Percentiles rank a stretch among this genome's conserved stretches.
Evolutionary conservation across 805 yeast genomes (phyloP).

Genomic region (Candida alai): DNA sequence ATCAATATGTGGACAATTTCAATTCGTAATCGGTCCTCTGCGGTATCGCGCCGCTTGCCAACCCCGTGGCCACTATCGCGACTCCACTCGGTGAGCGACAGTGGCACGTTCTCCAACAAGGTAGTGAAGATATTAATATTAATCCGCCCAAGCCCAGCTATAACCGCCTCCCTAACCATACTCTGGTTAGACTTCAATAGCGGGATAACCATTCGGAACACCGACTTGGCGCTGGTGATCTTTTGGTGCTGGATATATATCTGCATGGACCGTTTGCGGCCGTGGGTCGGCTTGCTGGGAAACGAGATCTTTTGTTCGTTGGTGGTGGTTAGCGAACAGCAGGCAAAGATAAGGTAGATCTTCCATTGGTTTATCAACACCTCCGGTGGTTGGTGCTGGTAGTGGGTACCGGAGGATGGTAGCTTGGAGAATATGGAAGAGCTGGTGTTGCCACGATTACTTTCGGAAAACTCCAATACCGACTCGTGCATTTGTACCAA

Average conservation of each 20-base stretch:
- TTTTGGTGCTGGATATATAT: constrained; percentile 84
- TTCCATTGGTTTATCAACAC: constrained; percentile 82
- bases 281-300: constrained; percentile 53
- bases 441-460: constrained; percentile 28
- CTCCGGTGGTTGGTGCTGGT: constrained; percentile 45
- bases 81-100: constrained; percentile 49
- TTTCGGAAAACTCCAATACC: constrained; percentile 53
- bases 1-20: constrained; percentile 76
- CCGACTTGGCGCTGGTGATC: constrained; percentile 86
- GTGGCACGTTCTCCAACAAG: constrained; percentile 70
- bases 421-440: constrained; percentile 33
- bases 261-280: constrained; percentile 74
- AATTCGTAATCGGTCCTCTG: constrained; percentile 52
- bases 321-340: constrained; percentile 86
- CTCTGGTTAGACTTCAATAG: constrained; percentile 66
- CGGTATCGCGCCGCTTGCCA: constrained; percentile 24
- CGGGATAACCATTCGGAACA: constrained; percentile 85
- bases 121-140: constrained; percentile 86
- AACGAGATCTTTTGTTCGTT: constrained; percentile 71
- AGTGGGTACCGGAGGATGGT: constrained; percentile 17
- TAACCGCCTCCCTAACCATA: constrained; percentile 77
- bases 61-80: too few species aligned
- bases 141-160: constrained; percentile 83
- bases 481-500: constrained; percentile 81
- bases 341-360: constrained; percentile 82